Evolutionary conservation across 2,329 filamentous ascomycete genomes (phyloP), one percentile per base, ranked within the genome.

Genomic region (Aquanectria penicillioides): DNA sequence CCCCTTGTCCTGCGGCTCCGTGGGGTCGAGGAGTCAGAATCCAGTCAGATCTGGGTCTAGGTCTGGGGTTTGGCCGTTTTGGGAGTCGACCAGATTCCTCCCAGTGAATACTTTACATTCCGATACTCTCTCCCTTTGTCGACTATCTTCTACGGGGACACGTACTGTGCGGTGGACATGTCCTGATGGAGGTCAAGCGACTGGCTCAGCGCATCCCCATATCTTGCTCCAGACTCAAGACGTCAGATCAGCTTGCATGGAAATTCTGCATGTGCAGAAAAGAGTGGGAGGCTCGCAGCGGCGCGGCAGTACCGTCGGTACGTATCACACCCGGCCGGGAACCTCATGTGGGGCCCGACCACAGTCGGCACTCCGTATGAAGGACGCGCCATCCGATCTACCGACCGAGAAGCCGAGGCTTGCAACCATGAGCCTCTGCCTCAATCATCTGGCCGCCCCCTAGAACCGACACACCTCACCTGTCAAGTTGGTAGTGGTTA

Each of bases 381-480:
- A n/a, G n/a, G n/a, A n/a, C n/a, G n/a, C n/a, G 10, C 44, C 51
- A 58, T 65, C 60, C 63, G 54, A 67, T 65, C 61, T 61, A 29
- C 66, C 66, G 66, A 68, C 63, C 65, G 55, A 68, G 52, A 47
- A 67, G 62, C 70, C 70, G 70, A 71, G 67, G 70, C 69, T 66
- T 34, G 49, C 44, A 25, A 41, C 47, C 26, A 15, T 20, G 22
- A 28, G 26, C 36, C 23, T 34, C 15, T 36, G 6, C n/a, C 12
- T 18, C 20, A 8, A 9, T 23, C 28, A 40, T 29, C 38, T 20
- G n/a, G 5, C 13, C 9, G 18, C 20, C 18, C 17, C 20, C 7
- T 34, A 28, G 7, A 44, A 9, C 12, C 22, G 12, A 4, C 28
- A 6, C 20, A 9, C 31, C 17, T 23, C 17, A n/a, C n/a, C n/a